Evolutionary conservation across 148 eudicot genomes (phyloP).

Genomic region (Fagopyrum tataricum): DNA sequence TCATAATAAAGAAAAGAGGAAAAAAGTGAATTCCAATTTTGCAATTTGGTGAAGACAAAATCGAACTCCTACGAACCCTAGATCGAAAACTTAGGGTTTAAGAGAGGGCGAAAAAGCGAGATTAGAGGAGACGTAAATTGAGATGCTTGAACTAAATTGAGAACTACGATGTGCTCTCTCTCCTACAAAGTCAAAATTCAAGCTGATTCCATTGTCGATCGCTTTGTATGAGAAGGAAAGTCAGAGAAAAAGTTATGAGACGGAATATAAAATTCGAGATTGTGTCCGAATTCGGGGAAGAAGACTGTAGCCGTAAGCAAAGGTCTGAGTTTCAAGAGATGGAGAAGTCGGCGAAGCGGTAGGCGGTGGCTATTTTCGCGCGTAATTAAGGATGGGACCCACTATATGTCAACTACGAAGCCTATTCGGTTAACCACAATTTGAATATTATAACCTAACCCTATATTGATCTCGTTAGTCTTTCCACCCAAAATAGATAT

Average conservation of each 20-base stretch:
- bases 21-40: neutral
- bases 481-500: no score
- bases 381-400: neutral
- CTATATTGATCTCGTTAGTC: no score
- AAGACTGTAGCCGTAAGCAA: slow-evolving; percentile 10
- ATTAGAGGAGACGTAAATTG: slow-evolving; percentile 3
- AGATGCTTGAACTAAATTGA: neutral
- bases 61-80: neutral
- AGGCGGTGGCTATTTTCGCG: slow-evolving; percentile 10
- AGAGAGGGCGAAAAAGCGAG: neutral
- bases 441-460: no score
- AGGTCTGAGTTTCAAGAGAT: neutral
- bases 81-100: neutral
- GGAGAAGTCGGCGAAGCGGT: neutral
- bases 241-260: neutral
- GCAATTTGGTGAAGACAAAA: neutral
- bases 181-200: slow-evolving; percentile 1
- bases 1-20: neutral
- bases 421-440: no score
- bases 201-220: neutral
- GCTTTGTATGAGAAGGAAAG: neutral
- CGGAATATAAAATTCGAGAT: slow-evolving; percentile 1
- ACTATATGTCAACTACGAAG: neutral
- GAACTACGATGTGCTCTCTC: slow-evolving; percentile 1
- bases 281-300: neutral